Evolutionary conservation across 2,329 filamentous ascomycete species (phyloP).

Genomic region (Diaporthe sp.): DNA sequence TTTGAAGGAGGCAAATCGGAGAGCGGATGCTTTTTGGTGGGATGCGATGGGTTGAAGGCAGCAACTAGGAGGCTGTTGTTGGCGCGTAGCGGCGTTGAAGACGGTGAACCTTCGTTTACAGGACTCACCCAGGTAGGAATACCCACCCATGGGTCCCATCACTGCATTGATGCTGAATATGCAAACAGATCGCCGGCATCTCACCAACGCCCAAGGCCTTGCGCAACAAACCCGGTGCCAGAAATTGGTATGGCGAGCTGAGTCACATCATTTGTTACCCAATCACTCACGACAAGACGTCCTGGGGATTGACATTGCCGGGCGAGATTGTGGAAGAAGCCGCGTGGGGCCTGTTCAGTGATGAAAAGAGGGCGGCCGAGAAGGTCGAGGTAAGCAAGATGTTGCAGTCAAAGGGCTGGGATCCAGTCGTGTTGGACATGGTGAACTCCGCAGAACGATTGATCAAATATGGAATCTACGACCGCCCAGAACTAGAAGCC

Average conservation of each 20-base stretch:
- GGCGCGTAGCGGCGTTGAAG: background rate
- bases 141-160: background rate
- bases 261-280: conserved; percentile 15
- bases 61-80: background rate
- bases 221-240: background rate
- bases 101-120: background rate
- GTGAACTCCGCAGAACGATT: background rate
- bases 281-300: background rate
- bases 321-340: background rate
- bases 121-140: background rate
- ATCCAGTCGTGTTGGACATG: background rate
- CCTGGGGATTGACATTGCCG: conserved; percentile 13
- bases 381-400: background rate
- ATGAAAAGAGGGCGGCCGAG: background rate
- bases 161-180: background rate
- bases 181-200: background rate
- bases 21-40: conserved; percentile 19
- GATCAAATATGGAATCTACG: background rate
- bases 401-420: background rate
- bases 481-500: background rate
- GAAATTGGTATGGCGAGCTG: conserved; percentile 21
- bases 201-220: background rate
- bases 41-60: conserved; percentile 24
- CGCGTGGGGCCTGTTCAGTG: background rate
- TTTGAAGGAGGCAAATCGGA: conserved; percentile 14